Percentiles rank a stretch among this genome's conserved stretches.
Conservation (phyloP, 129 eudicot species). For the Lactuca saligna region DNA sequence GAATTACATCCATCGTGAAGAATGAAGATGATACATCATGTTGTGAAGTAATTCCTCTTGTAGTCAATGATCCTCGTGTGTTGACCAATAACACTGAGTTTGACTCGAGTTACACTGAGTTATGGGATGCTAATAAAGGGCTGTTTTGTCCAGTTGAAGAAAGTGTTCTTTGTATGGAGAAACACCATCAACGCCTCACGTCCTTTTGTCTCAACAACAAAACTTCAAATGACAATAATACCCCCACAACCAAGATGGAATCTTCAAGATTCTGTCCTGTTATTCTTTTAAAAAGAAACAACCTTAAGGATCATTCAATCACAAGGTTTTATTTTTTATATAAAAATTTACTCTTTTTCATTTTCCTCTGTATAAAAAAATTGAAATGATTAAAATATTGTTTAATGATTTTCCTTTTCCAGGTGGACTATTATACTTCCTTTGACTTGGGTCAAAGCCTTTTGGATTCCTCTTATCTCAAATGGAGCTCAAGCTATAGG, state of each 20-base stretch:
- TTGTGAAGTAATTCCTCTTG: slow-evolving; percentile 44
- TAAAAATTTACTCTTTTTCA: background rate
- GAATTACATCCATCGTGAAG: slow-evolving; percentile 29
- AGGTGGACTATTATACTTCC: slow-evolving; percentile 92
- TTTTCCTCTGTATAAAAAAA: background rate
- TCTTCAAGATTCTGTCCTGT: slow-evolving; percentile 65
- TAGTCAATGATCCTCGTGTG: slow-evolving; percentile 69
- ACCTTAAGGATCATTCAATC: slow-evolving; percentile 38
- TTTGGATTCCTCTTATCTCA: slow-evolving; percentile 77
- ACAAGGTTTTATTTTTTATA: slow-evolving; percentile 40
- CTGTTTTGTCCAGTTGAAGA: slow-evolving; percentile 70
- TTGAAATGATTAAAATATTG: background rate
- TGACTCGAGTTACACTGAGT: slow-evolving; percentile 31
- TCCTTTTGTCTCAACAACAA: slow-evolving; percentile 46
- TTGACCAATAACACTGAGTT: slow-evolving; percentile 20
- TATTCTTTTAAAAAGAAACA: slow-evolving; percentile 55
- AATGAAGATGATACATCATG: slow-evolving; percentile 44
- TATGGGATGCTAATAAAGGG: slow-evolving; percentile 77
- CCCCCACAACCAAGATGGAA: slow-evolving; percentile 36
- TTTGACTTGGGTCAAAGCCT: slow-evolving; percentile 78
- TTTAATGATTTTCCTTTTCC: slow-evolving; percentile 24
- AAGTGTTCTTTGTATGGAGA: slow-evolving; percentile 65
- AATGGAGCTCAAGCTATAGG: slow-evolving; percentile 83
- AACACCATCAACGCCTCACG: slow-evolving; percentile 49
- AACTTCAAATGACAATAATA: slow-evolving; percentile 21